A percentile compares a stretch with the other conserved stretches of the same genome.
These are phyloP conservation scores for Clitopilus hobsonii DNA, from an alignment of 768 basidiomycete species.

Conservation along the genomic window DNA sequence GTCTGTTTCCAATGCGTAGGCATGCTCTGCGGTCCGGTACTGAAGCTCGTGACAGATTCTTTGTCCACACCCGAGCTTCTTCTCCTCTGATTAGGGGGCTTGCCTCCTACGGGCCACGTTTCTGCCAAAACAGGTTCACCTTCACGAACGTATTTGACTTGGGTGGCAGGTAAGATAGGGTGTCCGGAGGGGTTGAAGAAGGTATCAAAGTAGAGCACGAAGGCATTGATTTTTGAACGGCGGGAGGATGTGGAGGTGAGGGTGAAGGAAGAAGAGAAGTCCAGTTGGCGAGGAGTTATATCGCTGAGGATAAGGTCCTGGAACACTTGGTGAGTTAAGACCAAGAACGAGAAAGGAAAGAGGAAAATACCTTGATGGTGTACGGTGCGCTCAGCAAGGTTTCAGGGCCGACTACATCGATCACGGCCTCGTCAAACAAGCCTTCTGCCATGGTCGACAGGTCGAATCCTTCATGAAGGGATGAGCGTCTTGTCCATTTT, in stretches of 20 bases:
- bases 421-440: constrained; percentile 75
- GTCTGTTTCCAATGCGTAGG: constrained; percentile 99
- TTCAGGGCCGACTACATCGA: constrained; percentile 72
- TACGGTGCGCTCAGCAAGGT: constrained; percentile 60
- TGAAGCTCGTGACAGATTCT: constrained; percentile 68
- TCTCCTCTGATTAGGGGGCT: constrained; percentile 52
- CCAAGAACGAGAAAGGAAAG: neutral
- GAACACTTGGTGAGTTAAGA: neutral
- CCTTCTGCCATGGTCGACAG: constrained; percentile 75
- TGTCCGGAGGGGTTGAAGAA: constrained; percentile 71
- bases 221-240: constrained; percentile 65
- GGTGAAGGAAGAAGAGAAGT: constrained; percentile 75
- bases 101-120: constrained; percentile 75
- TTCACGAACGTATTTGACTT: constrained; percentile 54
- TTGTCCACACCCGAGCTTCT: constrained; percentile 48
- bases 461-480: constrained; percentile 66
- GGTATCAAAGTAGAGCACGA: constrained; percentile 92
- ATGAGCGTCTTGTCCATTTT: neutral
- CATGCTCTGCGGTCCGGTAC: constrained; percentile 82
- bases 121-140: constrained; percentile 66
- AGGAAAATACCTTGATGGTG: constrained; percentile 56
- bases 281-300: constrained; percentile 65
- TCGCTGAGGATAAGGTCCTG: constrained; percentile 75
- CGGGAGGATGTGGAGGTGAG: constrained; percentile 61
- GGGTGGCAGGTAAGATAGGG: constrained; percentile 44